Evolutionary conservation across 257 asterid species (phyloP).

Genomic region (Paraleonurus japonicus): DNA sequence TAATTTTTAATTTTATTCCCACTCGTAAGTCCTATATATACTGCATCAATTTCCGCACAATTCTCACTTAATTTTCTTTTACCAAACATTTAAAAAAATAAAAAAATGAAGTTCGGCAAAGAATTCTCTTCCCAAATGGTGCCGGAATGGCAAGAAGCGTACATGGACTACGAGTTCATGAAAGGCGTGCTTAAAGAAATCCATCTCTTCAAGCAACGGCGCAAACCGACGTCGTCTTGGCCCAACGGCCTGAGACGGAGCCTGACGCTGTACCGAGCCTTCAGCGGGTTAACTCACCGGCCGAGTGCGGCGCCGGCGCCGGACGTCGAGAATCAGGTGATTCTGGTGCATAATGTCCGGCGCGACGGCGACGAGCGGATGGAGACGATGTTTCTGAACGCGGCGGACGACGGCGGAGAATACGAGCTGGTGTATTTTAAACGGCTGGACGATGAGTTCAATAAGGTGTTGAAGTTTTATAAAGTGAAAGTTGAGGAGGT

Average conservation of each 20-base stretch:
- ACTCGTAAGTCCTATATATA: not conserved
- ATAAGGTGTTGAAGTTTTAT: constrained; percentile 45
- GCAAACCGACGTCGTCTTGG: constrained; percentile 1
- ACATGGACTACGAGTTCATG: constrained; percentile 38
- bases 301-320: not conserved
- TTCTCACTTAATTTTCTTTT: not conserved
- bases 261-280: constrained; percentile 40
- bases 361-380: constrained; percentile 26
- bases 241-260: constrained; percentile 20
- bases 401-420: constrained; percentile 40
- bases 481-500: constrained; percentile 41
- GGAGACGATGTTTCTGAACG: constrained; percentile 40
- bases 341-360: constrained; percentile 26
- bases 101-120: constrained; percentile 48
- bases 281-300: constrained; percentile 41
- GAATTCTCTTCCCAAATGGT: constrained; percentile 47
- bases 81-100: not conserved
- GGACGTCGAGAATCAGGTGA: constrained; percentile 32
- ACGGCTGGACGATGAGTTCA: constrained; percentile 44
- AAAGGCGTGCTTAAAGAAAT: constrained; percentile 37
- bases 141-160: constrained; percentile 57
- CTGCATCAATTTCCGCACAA: not conserved
- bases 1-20: no score
- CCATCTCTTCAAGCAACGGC: constrained; percentile 27
- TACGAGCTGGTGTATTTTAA: constrained; percentile 38